phyloP scores from a whole-genome alignment of 1,284 basidiomycete species.

The Ustilago shanxiensis region DNA sequence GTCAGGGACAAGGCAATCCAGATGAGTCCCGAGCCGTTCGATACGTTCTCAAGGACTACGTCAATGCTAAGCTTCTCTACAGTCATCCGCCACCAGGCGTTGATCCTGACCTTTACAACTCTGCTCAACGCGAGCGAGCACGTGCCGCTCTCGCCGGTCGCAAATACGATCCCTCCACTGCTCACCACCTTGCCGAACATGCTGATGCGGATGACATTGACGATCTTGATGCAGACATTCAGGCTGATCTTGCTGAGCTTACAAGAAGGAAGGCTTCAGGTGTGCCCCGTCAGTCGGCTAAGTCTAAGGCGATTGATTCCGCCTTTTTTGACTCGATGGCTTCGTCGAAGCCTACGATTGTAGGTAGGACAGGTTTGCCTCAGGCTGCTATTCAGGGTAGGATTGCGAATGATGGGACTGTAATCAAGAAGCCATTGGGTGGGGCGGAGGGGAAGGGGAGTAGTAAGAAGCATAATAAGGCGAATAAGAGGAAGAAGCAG shows the following conservation, averaged over 20 bases:
- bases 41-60: constrained; percentile 96
- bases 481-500: constrained; percentile 74
- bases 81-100: constrained; percentile 82
- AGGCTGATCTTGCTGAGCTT: constrained; percentile 18
- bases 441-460: constrained; percentile 71
- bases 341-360: constrained; percentile 73
- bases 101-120: constrained; percentile 82
- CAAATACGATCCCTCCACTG: constrained; percentile 34
- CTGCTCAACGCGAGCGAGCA: constrained; percentile 77
- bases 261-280: constrained; percentile 9
- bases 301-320: constrained; percentile 76
- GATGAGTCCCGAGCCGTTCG: constrained; percentile 95
- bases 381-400: constrained; percentile 49
- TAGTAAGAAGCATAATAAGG: constrained; percentile 91
- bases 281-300: constrained; percentile 26
- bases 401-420: constrained; percentile 55
- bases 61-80: constrained; percentile 91
- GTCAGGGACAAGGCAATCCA: constrained; percentile 95
- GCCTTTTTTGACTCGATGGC: constrained; percentile 84
- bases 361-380: constrained; percentile 71
- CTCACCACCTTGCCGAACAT: constrained; percentile 39
- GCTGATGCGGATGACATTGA: constrained; percentile 6
- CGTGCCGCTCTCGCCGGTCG: constrained; percentile 71
- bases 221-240: constrained; percentile 32
- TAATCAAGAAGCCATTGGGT: constrained; percentile 69